These are phyloP conservation scores for Mollisiaceae sp. DNA, from an alignment of 2,329 filamentous ascomycete genomes.

Conservation along the genomic window DNA sequence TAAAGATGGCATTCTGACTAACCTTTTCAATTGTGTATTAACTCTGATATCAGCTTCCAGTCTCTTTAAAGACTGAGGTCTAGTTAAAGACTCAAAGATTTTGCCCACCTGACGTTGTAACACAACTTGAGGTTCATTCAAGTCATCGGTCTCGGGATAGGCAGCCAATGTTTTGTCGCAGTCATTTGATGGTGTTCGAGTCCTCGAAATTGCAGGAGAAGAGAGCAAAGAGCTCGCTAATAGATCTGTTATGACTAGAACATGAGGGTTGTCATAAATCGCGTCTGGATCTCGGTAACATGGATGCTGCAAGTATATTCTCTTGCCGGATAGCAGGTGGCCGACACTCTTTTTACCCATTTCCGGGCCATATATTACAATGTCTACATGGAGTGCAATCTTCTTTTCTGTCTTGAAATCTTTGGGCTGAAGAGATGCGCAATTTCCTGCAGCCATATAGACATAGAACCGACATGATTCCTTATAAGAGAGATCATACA, in stretches of 20 bases:
- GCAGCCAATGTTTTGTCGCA: not conserved
- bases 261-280: not conserved
- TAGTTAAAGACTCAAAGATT: conserved; percentile 27
- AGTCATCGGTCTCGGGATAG: not conserved
- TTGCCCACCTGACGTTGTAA: conserved; percentile 1
- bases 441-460: not conserved
- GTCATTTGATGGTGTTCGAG: not conserved
- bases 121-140: not conserved
- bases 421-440: not conserved
- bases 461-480: not conserved
- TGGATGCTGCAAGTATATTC: conserved; percentile 2
- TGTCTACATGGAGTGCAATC: not conserved
- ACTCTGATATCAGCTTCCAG: conserved; percentile 25
- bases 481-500: not conserved
- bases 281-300: not conserved
- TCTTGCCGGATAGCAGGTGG: not conserved
- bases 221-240: not conserved
- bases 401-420: conserved; percentile 1
- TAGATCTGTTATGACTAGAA: not conserved
- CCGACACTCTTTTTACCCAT: not conserved
- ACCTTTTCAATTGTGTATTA: conserved; percentile 22
- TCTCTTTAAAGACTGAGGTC: conserved; percentile 25
- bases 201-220: not conserved
- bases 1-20: not conserved
- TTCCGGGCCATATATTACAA: not conserved